These are phyloP conservation scores for Lyophyllum semitale DNA, from an alignment of 768 basidiomycete genomes.

Conservation along the genomic window DNA sequence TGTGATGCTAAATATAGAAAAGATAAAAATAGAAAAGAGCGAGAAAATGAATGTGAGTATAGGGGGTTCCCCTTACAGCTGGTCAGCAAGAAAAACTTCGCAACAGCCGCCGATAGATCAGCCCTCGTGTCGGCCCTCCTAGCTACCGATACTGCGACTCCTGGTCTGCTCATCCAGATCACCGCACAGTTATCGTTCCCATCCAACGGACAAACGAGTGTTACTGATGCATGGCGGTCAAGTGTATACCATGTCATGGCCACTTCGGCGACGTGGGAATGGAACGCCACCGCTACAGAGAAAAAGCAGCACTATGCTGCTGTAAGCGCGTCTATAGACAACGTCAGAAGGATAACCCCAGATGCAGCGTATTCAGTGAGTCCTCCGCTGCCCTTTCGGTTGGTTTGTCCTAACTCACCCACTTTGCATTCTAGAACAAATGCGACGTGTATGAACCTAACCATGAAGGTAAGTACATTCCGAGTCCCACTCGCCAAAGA, in stretches of 20 bases:
- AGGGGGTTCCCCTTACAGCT: too few relatives aligned
- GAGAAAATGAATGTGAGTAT: too few relatives aligned
- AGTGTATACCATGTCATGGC: slow-evolving; percentile 49
- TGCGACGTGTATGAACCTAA: slow-evolving; percentile 51
- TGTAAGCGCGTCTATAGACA: slow-evolving; percentile 38
- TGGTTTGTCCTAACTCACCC: not conserved
- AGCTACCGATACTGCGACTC: slow-evolving; percentile 35
- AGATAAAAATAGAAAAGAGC: too few relatives aligned
- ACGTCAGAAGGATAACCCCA: slow-evolving; percentile 42
- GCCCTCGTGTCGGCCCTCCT: slow-evolving; percentile 39
- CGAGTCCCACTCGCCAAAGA: not conserved
- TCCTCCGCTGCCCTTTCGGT: not conserved
- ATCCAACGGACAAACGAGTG: slow-evolving; percentile 38
- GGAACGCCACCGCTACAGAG: slow-evolving; percentile 41
- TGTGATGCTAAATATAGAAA: too few relatives aligned
- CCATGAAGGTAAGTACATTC: slow-evolving; percentile 31
- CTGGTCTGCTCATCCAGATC: slow-evolving; percentile 43
- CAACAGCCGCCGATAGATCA: slow-evolving; percentile 26
- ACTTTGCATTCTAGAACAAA: slow-evolving; percentile 36
- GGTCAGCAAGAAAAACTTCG: slow-evolving; percentile 40
- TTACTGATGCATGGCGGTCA: slow-evolving; percentile 45
- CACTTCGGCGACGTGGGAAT: slow-evolving; percentile 43
- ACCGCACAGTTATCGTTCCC: slow-evolving; percentile 37
- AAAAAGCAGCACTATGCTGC: slow-evolving; percentile 32
- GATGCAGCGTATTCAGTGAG: slow-evolving; percentile 47